Evolutionary conservation across 2,329 filamentous ascomycete species (phyloP).

Genomic region (Pseudocercospora musae): DNA sequence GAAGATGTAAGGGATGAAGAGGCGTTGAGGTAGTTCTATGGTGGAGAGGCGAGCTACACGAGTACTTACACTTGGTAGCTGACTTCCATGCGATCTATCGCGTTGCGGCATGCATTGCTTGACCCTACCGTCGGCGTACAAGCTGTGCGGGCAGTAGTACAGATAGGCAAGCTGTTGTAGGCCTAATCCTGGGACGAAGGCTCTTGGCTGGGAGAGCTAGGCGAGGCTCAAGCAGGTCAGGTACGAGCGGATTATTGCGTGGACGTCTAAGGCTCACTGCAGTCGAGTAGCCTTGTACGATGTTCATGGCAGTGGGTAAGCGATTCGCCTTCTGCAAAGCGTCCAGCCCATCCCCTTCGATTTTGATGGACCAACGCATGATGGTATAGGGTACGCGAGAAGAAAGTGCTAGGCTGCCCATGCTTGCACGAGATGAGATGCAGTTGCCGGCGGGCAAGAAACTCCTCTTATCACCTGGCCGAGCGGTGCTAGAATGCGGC

Average conservation of each 20-base stretch:
- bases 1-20: not conserved
- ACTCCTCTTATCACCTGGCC: not conserved
- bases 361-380: not conserved
- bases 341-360: not conserved
- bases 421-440: not conserved
- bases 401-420: not conserved
- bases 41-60: not conserved
- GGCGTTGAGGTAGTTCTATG: not conserved
- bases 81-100: not conserved
- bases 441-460: not conserved
- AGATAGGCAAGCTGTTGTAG: not conserved
- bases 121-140: not conserved
- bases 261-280: not conserved
- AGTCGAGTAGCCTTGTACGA: too few relatives aligned
- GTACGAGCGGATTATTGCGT: too few relatives aligned
- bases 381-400: not conserved
- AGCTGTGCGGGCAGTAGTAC: not conserved
- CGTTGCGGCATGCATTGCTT: not conserved
- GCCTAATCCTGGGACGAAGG: not conserved
- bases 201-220: not conserved
- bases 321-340: too few relatives aligned
- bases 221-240: not conserved
- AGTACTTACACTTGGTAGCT: slow-evolving; percentile 12
- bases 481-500: not conserved
- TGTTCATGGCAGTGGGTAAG: too few relatives aligned